phyloP scores from a whole-genome alignment of 306 rosid species.

The Morella rubra region DNA sequence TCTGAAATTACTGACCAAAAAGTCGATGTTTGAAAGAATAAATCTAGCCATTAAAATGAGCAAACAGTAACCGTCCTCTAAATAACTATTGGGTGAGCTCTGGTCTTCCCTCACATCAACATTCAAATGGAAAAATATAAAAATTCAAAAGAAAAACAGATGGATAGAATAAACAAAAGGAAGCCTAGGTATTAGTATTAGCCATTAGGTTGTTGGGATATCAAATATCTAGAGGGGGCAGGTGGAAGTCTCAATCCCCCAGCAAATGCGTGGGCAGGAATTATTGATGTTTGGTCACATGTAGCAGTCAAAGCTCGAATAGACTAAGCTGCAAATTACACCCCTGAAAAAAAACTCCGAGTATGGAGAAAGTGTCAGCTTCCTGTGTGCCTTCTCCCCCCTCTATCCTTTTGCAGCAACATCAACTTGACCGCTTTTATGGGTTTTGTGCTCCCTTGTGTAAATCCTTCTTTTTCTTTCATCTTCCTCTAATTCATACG shows the following conservation, averaged over 20 bases:
- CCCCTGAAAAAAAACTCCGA: background rate
- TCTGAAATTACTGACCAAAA: too few relatives aligned
- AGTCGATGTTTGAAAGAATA: too few relatives aligned
- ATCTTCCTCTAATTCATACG: too few relatives aligned
- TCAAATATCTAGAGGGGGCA: background rate
- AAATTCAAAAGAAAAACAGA: background rate
- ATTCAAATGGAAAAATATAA: background rate
- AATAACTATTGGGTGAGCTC: too few relatives aligned
- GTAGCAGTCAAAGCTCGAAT: conserved; percentile 18
- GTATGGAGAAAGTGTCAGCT: conserved; percentile 1
- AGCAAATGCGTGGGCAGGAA: background rate
- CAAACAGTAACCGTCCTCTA: too few relatives aligned
- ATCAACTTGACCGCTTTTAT: too few relatives aligned
- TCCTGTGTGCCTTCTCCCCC: background rate
- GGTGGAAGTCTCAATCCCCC: background rate
- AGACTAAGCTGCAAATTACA: conserved; percentile 3
- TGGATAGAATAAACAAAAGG: background rate
- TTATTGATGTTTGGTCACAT: conserved; percentile 32
- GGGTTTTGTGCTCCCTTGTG: too few relatives aligned
- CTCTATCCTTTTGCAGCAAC: too few relatives aligned
- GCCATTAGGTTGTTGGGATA: background rate
- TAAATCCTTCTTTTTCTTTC: too few relatives aligned
- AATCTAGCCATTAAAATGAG: too few relatives aligned
- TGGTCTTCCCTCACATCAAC: background rate
- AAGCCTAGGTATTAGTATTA: background rate